Evolutionary conservation across 352 stramenopile genomes (phyloP), one percentile per base, ranked within the genome.

Genomic region (Globisporangium cederbergense): DNA sequence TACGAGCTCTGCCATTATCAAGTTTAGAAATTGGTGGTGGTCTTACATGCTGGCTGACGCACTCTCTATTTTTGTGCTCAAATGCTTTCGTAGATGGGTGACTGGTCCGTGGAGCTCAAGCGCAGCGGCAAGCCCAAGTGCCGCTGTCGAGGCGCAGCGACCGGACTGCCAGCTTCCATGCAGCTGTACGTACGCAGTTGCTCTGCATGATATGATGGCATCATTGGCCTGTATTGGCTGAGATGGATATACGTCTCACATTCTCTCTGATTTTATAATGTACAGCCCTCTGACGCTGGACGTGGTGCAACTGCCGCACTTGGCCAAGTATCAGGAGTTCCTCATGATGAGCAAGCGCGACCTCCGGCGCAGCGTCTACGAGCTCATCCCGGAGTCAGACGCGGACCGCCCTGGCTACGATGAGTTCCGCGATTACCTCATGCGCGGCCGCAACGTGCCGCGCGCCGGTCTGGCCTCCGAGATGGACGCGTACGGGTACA

Each of bases 401-500:
- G 60, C 67, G 10, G 85, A 94, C 60, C 60, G 68, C 13, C 60
- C 20, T 28, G 79, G 78, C 38, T 92, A 91, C 58, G 72, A 79
- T 9, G 86, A 89, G 30, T 90, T 89, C 65, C 66, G 69, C 4
- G 70, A 79, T 46, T 92, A 94, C 62, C 68, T 92, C 16, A 61
- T 90, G 32, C 75, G 74, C 43, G 81, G 85, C 47, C 76, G 80
- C 28, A 70, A 73, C 36, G 76, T 72, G 14, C 66, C 76, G 2
- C 79, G 82, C 28, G 85, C 83, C 3, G 85, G 85, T 8, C 68
- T 76, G 16, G 76, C 83, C 9, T 60, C 72, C 32, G 77, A 90
- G 65, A 82, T 91, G 67, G 83, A 94, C 22, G 61, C 73, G 2
- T 72, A 78, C 28, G 78, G 83, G 5, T 91, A 80, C 67, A 92